Percentiles rank a stretch among this genome's conserved stretches.
Conservation (phyloP, 2,329 filamentous ascomycete species). For the Exophiala viscosa region DNA sequence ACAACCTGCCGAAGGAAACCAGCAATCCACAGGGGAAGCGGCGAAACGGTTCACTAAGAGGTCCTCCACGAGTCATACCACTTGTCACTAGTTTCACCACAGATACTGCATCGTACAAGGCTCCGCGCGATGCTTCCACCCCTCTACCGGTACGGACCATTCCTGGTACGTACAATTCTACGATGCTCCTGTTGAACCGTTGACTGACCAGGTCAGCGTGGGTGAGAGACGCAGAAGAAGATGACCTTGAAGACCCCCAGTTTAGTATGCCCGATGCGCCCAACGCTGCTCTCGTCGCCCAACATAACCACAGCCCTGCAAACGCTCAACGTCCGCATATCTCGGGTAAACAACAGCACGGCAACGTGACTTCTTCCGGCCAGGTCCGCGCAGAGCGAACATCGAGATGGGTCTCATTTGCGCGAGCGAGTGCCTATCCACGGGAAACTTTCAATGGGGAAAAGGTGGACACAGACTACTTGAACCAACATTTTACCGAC, state of each 20-base stretch:
- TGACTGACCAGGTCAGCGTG: slow-evolving; percentile 30
- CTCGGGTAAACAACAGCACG: slow-evolving; percentile 8
- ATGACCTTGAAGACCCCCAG: slow-evolving; percentile 36
- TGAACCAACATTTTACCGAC: slow-evolving; percentile 43
- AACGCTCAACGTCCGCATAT: slow-evolving; percentile 29
- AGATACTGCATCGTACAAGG: slow-evolving; percentile 5
- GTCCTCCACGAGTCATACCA: slow-evolving; percentile 5
- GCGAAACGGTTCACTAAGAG: slow-evolving; percentile 10
- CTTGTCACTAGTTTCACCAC: background rate
- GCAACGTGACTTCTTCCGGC: slow-evolving; percentile 15
- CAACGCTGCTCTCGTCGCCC: slow-evolving; percentile 42
- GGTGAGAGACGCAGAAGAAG: slow-evolving; percentile 43
- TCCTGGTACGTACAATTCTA: slow-evolving; percentile 12
- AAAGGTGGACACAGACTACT: slow-evolving; percentile 44
- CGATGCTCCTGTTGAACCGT: background rate
- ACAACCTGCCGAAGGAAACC: slow-evolving; percentile 5
- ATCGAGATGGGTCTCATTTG: slow-evolving; percentile 48
- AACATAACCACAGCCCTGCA: slow-evolving; percentile 44
- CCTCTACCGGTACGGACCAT: slow-evolving; percentile 22
- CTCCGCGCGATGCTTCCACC: background rate
- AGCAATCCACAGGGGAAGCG: slow-evolving; percentile 8
- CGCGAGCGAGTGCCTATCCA: slow-evolving; percentile 42
- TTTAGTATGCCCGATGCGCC: slow-evolving; percentile 37
- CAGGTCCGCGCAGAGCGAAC: slow-evolving; percentile 31
- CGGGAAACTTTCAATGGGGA: slow-evolving; percentile 37